Conservation (phyloP, 345 rosid species). For the Cardamine resedifolia region DNA sequence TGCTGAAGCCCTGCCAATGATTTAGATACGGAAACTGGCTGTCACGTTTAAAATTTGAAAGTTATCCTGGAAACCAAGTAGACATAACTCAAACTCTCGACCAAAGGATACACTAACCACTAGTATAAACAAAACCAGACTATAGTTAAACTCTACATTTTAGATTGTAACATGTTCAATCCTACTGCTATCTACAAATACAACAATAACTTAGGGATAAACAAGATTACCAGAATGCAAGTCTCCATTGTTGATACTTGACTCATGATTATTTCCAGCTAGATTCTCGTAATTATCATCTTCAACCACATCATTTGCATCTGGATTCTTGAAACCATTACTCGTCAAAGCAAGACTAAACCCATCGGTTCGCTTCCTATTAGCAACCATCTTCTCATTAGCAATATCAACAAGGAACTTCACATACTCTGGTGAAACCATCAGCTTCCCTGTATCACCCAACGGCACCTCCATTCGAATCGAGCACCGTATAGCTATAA, state of each 20-base stretch:
- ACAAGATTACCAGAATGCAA: slow-evolving; percentile 41
- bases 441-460: slow-evolving; percentile 50
- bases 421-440: slow-evolving; percentile 66
- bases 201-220: not conserved
- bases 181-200: not conserved
- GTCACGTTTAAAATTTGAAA: slow-evolving; percentile 54
- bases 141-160: not conserved
- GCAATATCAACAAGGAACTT: slow-evolving; percentile 69
- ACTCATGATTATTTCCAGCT: slow-evolving; percentile 25
- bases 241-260: slow-evolving; percentile 28
- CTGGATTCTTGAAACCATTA: slow-evolving; percentile 38
- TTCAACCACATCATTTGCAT: slow-evolving; percentile 1
- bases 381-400: slow-evolving; percentile 87
- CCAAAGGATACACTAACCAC: not conserved
- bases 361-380: slow-evolving; percentile 65
- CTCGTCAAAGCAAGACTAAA: slow-evolving; percentile 48
- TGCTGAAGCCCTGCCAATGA: slow-evolving; percentile 65
- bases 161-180: not conserved
- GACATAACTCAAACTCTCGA: slow-evolving; percentile 36
- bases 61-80: slow-evolving; percentile 62
- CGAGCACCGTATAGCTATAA: slow-evolving; percentile 79
- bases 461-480: slow-evolving; percentile 85
- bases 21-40: slow-evolving; percentile 68
- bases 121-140: not conserved
- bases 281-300: slow-evolving; percentile 36